These are phyloP conservation scores for Linnemannia exigua DNA, from an alignment of 192 early-diverging fungal genomes.

Conservation along the genomic window DNA sequence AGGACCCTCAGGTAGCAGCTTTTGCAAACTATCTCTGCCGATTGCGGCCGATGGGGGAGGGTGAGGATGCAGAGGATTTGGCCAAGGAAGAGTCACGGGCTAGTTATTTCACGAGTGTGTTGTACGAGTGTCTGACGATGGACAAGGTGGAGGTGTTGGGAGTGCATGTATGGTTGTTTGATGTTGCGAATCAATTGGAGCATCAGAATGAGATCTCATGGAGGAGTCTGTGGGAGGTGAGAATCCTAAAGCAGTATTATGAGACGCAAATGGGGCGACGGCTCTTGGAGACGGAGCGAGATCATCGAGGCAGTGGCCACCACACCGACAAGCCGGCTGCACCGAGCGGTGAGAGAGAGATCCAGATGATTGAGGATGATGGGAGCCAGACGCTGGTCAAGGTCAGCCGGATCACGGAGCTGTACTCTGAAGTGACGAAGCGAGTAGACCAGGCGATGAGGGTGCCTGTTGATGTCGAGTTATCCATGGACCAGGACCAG, in stretches of 20 bases:
- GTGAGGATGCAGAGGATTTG: slow-evolving; percentile 27
- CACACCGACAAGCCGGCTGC: not conserved
- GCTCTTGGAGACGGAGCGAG: not conserved
- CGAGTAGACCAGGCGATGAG: slow-evolving; percentile 32
- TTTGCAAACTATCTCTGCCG: slow-evolving; percentile 57
- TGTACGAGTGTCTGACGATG: slow-evolving; percentile 66
- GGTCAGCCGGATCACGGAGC: slow-evolving; percentile 29
- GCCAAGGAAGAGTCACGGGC: slow-evolving; percentile 50
- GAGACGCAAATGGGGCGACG: slow-evolving; percentile 24
- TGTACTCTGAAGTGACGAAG: slow-evolving; percentile 33
- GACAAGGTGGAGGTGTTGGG: slow-evolving; percentile 66
- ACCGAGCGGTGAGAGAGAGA: not conserved
- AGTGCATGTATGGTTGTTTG: slow-evolving; percentile 61
- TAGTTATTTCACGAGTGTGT: slow-evolving; percentile 55
- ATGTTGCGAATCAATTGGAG: slow-evolving; percentile 38
- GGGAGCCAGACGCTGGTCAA: slow-evolving; percentile 48
- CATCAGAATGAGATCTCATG: slow-evolving; percentile 18
- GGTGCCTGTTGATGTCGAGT: not conserved
- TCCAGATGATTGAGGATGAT: slow-evolving; percentile 34
- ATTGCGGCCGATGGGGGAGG: not conserved
- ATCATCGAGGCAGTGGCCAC: not conserved
- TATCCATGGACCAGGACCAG: not conserved
- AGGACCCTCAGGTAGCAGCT: slow-evolving; percentile 57
- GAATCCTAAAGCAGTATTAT: slow-evolving; percentile 41
- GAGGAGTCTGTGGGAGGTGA: slow-evolving; percentile 39